These are phyloP conservation scores for Penicillium mononematosum DNA, from an alignment of 495 filamentous ascomycete species.

Conservation along the genomic window DNA sequence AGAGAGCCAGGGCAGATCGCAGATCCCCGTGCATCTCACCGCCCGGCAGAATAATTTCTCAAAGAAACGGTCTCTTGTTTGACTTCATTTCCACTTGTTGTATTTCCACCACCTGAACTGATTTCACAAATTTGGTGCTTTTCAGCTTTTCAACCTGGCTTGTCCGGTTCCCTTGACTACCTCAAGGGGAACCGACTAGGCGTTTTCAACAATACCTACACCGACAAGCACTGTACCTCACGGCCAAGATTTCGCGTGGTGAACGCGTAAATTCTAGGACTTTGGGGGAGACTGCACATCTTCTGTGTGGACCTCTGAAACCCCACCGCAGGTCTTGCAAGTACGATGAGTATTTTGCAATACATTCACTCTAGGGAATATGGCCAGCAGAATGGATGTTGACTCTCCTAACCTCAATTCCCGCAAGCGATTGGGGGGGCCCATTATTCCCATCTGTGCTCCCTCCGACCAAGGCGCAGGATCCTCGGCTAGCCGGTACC, in stretches of 20 bases:
- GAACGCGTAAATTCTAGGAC: background rate
- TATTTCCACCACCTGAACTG: too few relatives aligned
- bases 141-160: background rate
- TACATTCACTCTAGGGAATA: background rate
- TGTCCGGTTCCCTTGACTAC: background rate
- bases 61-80: background rate
- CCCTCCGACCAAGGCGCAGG: background rate
- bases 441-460: background rate
- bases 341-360: conserved; percentile 5
- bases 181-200: background rate
- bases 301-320: background rate
- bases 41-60: conserved; percentile 10
- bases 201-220: background rate
- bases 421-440: background rate
- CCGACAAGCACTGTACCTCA: background rate
- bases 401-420: background rate
- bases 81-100: background rate
- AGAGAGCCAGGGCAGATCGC: conserved; percentile 15
- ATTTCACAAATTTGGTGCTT: background rate
- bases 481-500: conserved; percentile 4
- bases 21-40: conserved; percentile 4
- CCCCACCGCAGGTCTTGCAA: background rate
- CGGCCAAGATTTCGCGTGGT: background rate
- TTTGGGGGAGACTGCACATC: background rate
- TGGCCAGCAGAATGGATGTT: conserved; percentile 5